These are phyloP conservation scores for Linnemannia exigua DNA, from an alignment of 192 early-diverging fungal species.

Conservation along the genomic window DNA sequence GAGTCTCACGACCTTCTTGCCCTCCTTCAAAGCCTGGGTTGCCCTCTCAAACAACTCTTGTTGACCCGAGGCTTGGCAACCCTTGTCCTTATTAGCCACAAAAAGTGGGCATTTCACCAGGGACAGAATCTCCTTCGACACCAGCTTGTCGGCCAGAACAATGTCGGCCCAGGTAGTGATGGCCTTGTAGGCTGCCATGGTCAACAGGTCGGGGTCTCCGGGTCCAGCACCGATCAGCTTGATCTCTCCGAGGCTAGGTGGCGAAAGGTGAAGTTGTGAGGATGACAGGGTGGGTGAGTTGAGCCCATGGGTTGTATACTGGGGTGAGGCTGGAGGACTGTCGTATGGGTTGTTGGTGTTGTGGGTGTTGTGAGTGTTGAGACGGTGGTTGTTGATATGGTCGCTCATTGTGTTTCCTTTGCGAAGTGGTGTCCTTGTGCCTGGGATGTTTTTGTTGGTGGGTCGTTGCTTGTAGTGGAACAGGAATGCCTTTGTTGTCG, in stretches of 20 bases:
- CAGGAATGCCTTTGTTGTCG: neutral
- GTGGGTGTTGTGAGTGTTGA: slow-evolving; percentile 1
- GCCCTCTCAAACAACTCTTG: slow-evolving; percentile 81
- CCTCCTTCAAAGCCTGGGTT: slow-evolving; percentile 71
- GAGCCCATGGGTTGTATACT: neutral
- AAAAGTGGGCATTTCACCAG: slow-evolving; percentile 64
- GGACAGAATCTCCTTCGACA: slow-evolving; percentile 73
- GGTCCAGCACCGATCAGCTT: slow-evolving; percentile 89
- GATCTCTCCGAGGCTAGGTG: slow-evolving; percentile 60
- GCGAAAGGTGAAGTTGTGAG: neutral
- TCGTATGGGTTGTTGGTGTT: slow-evolving; percentile 31
- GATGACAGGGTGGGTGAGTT: neutral
- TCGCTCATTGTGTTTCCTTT: neutral
- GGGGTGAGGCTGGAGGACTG: slow-evolving; percentile 48
- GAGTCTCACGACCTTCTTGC: slow-evolving; percentile 84
- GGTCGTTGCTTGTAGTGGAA: neutral
- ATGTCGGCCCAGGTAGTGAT: slow-evolving; percentile 81
- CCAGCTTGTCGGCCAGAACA: slow-evolving; percentile 87
- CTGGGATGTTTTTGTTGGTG: neutral
- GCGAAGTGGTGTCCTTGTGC: neutral
- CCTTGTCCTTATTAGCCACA: slow-evolving; percentile 82
- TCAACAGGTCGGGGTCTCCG: slow-evolving; percentile 88
- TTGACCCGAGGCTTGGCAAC: slow-evolving; percentile 83
- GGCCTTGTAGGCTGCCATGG: slow-evolving; percentile 75
- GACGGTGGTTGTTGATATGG: neutral